Base-by-base conservation (phyloP, 148 eudicot species). In the Amaranthus cruentus region DNA sequence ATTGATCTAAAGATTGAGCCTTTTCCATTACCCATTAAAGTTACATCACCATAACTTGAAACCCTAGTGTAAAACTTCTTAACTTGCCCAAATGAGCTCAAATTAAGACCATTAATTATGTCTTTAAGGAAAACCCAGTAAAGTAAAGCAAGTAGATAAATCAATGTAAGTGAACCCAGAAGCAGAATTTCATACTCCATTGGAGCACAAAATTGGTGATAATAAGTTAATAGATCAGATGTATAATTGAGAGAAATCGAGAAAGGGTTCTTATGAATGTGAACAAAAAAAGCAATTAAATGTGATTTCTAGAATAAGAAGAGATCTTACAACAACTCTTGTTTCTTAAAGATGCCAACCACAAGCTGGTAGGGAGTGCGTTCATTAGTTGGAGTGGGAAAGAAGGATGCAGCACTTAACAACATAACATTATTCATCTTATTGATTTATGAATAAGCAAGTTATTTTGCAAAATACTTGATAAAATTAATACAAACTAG, bases 61-160 rank as follows among this genome's bases (percentile, higher is more conserved):
- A 87, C 74, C 81, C 83, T 87, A 9, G 73, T 83, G 57, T 66
- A 75, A 6, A 75, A 76, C 12, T 74, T 85, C 79, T 70, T 86
- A 48, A 85, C 73, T 76, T 82, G 76, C 54, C 74, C 78, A 74
- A 72, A 69, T 64, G 81, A 80, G 75, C 81, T 79, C 82, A 66
- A 82, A 77, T 83, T 73, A 5, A 79, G 68, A 56, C 69, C 68
- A 79, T 71, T 62, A 77, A 76, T 69, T 67, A 70, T 72, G 43
- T 78, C 81, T 82, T 72, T 82, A 13, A 76, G 73, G 62, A 72
- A 75, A 43, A 80, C 85, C 79, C 78, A 83, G 68, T 83, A 73
- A 62, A 82, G 15, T 69, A 81, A 73, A 73, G 83, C 83, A 6
- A 54, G 52, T 81, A 81, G 63, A 64, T 81, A 81, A 42, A 81